phyloP scores from a whole-genome alignment of 192 early-diverging fungal genomes.

The Spizellomyces sp. region DNA sequence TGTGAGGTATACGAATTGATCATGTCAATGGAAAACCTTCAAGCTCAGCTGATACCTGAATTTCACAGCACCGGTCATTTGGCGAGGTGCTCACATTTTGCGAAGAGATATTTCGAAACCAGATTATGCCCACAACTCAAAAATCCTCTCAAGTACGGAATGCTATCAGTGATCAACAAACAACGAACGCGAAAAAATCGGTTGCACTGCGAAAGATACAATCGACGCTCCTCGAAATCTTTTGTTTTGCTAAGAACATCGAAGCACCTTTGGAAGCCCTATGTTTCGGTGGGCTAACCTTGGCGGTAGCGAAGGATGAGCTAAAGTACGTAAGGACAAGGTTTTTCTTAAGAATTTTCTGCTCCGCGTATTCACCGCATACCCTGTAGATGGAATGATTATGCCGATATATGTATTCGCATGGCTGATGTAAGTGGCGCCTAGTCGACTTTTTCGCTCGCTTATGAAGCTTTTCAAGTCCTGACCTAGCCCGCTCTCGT shows the following conservation, averaged over 20 bases:
- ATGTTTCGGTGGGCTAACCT: background rate
- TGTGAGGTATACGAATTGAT: background rate
- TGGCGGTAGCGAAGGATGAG: slow-evolving; percentile 11
- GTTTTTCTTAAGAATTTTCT: background rate
- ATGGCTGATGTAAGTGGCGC: slow-evolving; percentile 14
- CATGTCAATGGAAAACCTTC: background rate
- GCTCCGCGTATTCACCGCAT: background rate
- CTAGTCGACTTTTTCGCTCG: too few relatives aligned
- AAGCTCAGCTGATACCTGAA: background rate
- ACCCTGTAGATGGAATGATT: slow-evolving; percentile 1
- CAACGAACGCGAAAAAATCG: too few relatives aligned
- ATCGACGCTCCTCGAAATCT: slow-evolving; percentile 5
- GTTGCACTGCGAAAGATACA: background rate
- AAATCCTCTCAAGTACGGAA: too few relatives aligned
- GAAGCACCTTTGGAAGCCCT: background rate
- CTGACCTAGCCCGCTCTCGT: background rate
- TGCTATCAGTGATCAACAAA: too few relatives aligned
- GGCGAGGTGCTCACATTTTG: too few relatives aligned
- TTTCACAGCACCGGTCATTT: too few relatives aligned
- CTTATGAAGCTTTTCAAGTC: too few relatives aligned
- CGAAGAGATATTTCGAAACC: too few relatives aligned
- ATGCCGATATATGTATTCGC: background rate
- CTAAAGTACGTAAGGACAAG: background rate
- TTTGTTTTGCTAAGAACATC: slow-evolving; percentile 4
- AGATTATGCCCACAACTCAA: too few relatives aligned